Base-by-base conservation (phyloP, 225 moss, liverwort and hornwort genomes). In the Ulota crispa region DNA sequence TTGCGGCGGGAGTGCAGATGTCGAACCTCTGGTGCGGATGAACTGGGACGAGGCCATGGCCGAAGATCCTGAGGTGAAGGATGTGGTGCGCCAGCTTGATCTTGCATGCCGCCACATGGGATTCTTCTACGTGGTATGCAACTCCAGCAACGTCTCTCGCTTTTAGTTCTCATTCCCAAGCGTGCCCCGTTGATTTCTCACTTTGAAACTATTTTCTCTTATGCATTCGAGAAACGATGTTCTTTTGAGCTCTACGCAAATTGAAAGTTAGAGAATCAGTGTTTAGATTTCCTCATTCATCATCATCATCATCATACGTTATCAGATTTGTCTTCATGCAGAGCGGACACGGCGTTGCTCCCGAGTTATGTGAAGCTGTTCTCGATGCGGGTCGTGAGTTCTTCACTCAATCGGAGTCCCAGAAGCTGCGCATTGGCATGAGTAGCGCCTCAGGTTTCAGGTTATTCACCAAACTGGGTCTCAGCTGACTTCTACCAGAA, bases 51-150 rank as follows among this genome's bases (percentile, higher is more conserved):
- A 83, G 19, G 75, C 62, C 50, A 76, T 83, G 71, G 72, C 71
- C 14, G 85, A 89, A 19, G 85, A 92, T 70, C 62, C 84, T 9
- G 75, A 74, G 21, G 91, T 89, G 39, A 36, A 68, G 74, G 72
- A 86, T 54, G 95, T 94, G 77, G 92, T 94, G 37, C 88, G 80
- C 74, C 88, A 95, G 87, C 90, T 99, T 67, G 93, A 96, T 64
- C 88, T 91, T 12, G 98, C 98, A 16, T 99, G 98, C 87, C 91
- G 85, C 23, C 87, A 92, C 67, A 92, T 99, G 68, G 98, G 98
- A 18, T 99, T 99, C 76, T 99, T 99, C 80, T 99, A 99, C 78
- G 93, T 96, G 92, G 97, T 95, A 83, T 82, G 79, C 6, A 72
- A 60, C 24, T 23, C 53, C 2, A n/a, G n/a, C 67, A 42, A 21